Conservation (phyloP, 108 stramenopile species). For the Cyclostephanos tholiformis region DNA sequence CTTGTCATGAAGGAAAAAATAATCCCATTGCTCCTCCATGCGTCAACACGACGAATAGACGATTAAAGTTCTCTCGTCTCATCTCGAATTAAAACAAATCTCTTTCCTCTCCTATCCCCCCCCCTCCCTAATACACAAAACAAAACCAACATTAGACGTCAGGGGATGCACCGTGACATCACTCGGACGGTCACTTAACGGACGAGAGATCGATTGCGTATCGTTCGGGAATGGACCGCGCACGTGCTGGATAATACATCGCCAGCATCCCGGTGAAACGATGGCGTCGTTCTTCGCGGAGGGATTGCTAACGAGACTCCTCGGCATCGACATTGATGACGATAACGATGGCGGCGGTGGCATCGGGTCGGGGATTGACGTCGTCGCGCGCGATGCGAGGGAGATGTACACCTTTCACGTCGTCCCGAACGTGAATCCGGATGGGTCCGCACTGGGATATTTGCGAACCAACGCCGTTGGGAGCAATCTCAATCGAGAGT, state of each 20-base stretch:
- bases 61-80: too few relatives aligned
- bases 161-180: constrained; percentile 45
- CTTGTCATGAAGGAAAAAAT: too few relatives aligned
- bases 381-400: constrained; percentile 41
- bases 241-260: constrained; percentile 81
- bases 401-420: constrained; percentile 79
- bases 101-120: too few relatives aligned
- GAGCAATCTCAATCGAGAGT: constrained; percentile 88
- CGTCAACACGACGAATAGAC: too few relatives aligned
- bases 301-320: constrained; percentile 64
- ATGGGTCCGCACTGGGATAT: constrained; percentile 79
- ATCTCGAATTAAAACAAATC: too few relatives aligned
- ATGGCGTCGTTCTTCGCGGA: constrained; percentile 80
- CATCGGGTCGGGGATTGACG: constrained; percentile 25
- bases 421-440: constrained; percentile 87
- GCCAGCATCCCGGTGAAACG: constrained; percentile 83
- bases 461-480: constrained; percentile 83
- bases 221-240: constrained; percentile 60
- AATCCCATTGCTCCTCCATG: too few relatives aligned
- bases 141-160: too few relatives aligned
- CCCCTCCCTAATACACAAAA: too few relatives aligned
- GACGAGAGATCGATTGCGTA: constrained; percentile 78
- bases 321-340: constrained; percentile 44
- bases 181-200: constrained; percentile 69
- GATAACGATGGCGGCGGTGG: neutral